Evolutionary conservation across 148 eudicot species (phyloP).

Genomic region (Chenopodium berlandieri): DNA sequence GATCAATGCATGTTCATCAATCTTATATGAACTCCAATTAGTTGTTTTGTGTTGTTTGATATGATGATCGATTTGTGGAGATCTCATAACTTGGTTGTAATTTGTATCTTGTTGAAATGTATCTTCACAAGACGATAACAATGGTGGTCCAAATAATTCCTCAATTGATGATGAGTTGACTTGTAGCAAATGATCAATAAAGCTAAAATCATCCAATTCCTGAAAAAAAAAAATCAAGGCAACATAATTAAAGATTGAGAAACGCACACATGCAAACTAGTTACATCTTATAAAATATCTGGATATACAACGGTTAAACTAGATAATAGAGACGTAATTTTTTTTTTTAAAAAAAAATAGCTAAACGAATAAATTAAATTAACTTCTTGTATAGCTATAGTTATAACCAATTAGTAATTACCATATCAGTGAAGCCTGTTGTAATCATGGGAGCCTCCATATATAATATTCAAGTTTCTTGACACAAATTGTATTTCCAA

Average conservation of each 20-base stretch:
- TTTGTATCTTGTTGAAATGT: constrained; percentile 15
- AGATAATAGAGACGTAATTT: no score
- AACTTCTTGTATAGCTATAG: no score
- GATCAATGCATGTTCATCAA: constrained; percentile 13
- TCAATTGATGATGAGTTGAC: constrained; percentile 35
- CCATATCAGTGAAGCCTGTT: constrained; percentile 9
- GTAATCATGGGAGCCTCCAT: constrained; percentile 12
- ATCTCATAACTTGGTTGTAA: not conserved
- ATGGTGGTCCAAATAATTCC: constrained; percentile 12
- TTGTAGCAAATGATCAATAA: constrained; percentile 28
- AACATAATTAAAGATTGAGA: no score
- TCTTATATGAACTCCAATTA: constrained; percentile 14
- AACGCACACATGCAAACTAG: no score
- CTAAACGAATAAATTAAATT: no score
- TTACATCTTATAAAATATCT: no score
- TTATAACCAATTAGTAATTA: not conserved
- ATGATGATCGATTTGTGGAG: constrained; percentile 19
- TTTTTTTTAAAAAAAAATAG: no score
- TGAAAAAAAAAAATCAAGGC: constrained; percentile 18
- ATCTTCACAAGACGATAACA: constrained; percentile 20
- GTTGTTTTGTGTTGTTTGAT: constrained; percentile 5
- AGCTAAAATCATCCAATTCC: constrained; percentile 58
- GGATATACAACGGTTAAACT: no score
- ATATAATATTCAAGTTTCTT: not conserved
- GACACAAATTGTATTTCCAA: not conserved